These are phyloP conservation scores for Saccharomyces eubayanus DNA, from an alignment of 805 yeast genomes.

Conservation along the genomic window DNA sequence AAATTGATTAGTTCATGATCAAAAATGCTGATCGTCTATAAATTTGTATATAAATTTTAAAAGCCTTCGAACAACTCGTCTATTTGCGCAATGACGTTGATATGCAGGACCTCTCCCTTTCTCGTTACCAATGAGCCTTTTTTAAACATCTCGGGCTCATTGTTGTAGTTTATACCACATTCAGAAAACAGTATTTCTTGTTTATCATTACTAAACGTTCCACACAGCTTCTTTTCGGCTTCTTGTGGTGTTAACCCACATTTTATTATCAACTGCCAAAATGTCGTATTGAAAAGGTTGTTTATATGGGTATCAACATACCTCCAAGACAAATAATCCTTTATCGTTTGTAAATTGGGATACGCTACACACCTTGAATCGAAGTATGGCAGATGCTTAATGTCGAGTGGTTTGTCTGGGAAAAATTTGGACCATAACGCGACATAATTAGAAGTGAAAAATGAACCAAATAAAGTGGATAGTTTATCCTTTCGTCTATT, in stretches of 20 bases:
- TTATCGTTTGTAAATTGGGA: constrained; percentile 51
- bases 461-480: constrained; percentile 71
- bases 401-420: constrained; percentile 40
- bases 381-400: constrained; percentile 66
- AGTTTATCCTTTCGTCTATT: constrained; percentile 78
- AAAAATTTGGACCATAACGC: constrained; percentile 57
- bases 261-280: constrained; percentile 72
- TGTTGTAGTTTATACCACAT: constrained; percentile 82
- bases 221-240: constrained; percentile 69
- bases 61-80: constrained; percentile 32
- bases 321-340: constrained; percentile 89
- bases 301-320: constrained; percentile 96
- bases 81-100: constrained; percentile 34
- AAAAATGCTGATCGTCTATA: background rate
- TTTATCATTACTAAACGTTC: constrained; percentile 77
- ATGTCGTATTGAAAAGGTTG: constrained; percentile 84
- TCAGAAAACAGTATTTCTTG: constrained; percentile 75
- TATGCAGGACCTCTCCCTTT: constrained; percentile 40
- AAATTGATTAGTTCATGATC: background rate
- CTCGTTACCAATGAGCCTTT: constrained; percentile 61
- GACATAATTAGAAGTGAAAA: constrained; percentile 70
- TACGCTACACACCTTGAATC: constrained; percentile 87
- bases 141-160: constrained; percentile 78
- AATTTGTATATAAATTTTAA: constrained; percentile 1
- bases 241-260: constrained; percentile 68